phyloP scores from a whole-genome alignment of 352 stramenopile genomes.

The Phytopythium litorale region DNA sequence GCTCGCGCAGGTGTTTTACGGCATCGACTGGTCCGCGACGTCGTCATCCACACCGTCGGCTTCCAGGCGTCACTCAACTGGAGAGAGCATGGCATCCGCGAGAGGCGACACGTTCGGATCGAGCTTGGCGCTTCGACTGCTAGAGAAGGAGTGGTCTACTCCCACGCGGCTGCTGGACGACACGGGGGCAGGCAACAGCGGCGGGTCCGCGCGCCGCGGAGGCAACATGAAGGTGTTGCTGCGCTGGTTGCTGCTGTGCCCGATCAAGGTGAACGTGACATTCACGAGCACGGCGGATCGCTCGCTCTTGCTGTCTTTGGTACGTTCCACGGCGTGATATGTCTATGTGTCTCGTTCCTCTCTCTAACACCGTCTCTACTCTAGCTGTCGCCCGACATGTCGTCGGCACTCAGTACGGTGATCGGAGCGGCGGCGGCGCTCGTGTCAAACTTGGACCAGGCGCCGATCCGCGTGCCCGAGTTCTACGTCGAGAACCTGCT shows the following conservation, averaged over 20 bases:
- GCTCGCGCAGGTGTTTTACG: constrained; percentile 69
- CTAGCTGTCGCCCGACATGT: constrained; percentile 79
- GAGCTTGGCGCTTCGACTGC: constrained; percentile 45
- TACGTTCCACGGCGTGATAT: constrained; percentile 14
- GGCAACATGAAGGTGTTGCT: constrained; percentile 76
- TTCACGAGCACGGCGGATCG: constrained; percentile 83
- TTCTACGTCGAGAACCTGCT: constrained; percentile 89
- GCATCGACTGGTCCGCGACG: constrained; percentile 50
- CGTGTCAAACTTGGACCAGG: constrained; percentile 84
- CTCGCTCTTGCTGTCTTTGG: constrained; percentile 74
- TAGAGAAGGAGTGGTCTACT: constrained; percentile 59
- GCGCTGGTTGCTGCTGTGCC: constrained; percentile 75
- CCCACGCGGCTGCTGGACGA: constrained; percentile 31
- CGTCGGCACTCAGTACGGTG: constrained; percentile 66
- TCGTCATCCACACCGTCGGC: not conserved
- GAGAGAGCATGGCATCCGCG: not conserved
- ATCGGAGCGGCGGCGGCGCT: constrained; percentile 78
- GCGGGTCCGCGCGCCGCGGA: constrained; percentile 26
- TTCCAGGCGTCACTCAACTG: not conserved
- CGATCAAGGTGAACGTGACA: constrained; percentile 86
- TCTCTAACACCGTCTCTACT: constrained; percentile 2
- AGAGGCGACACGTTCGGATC: constrained; percentile 19
- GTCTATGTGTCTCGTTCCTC: not conserved
- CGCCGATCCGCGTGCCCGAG: constrained; percentile 84
- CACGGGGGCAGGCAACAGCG: constrained; percentile 17